phyloP scores from a whole-genome alignment of 208 protist species.

The Acanthamoeba divionensis region DNA sequence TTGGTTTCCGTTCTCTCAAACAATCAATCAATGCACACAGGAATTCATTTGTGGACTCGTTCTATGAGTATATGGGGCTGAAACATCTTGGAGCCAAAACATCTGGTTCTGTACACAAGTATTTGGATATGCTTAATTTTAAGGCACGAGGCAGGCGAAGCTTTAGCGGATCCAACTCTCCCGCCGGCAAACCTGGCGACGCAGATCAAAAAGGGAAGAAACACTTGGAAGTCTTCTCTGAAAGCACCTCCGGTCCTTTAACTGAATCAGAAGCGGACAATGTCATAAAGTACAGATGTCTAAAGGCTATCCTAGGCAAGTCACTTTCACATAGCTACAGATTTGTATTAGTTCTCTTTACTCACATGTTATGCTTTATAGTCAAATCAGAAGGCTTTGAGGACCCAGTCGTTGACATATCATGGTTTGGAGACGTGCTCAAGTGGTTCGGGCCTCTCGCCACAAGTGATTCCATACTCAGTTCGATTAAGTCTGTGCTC shows the following conservation, averaged over 20 bases:
- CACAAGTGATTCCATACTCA: background rate
- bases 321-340: background rate
- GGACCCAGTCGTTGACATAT: background rate
- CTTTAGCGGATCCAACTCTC: background rate
- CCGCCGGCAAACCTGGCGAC: background rate
- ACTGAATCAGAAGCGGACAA: background rate
- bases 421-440: conserved; percentile 40
- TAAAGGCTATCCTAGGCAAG: background rate
- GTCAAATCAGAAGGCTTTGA: background rate
- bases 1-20: background rate
- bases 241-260: background rate
- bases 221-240: background rate
- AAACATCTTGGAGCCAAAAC: background rate
- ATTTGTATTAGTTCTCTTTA: background rate
- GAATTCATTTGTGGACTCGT: background rate
- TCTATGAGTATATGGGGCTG: background rate
- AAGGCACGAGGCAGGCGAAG: background rate
- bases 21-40: background rate
- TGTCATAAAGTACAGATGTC: conserved; percentile 5
- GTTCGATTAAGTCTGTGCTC: background rate
- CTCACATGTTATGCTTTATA: too few relatives aligned
- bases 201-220: background rate
- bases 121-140: background rate
- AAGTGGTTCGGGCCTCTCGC: conserved; percentile 45
- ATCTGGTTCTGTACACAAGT: background rate